phyloP scores from a whole-genome alignment of 2,329 filamentous ascomycete species.

The Aspergillus ruber region DNA sequence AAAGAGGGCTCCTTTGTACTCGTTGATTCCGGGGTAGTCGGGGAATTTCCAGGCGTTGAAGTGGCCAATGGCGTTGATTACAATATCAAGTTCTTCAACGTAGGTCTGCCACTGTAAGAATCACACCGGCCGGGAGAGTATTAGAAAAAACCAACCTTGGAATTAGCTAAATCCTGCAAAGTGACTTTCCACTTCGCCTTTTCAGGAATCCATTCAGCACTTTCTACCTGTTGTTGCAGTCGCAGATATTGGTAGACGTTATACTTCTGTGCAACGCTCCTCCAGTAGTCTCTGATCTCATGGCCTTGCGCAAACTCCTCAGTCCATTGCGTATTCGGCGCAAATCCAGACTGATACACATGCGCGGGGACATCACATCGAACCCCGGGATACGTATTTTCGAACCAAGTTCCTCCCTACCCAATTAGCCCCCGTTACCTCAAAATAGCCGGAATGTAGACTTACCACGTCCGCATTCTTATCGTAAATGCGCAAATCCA shows the following conservation, averaged over 20 bases:
- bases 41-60: slow-evolving; percentile 63
- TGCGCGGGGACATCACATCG: slow-evolving; percentile 64
- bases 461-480: slow-evolving; percentile 63
- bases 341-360: slow-evolving; percentile 64
- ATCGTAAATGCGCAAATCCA: slow-evolving; percentile 61
- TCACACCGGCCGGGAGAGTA: rapidly evolving
- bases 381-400: slow-evolving; percentile 54
- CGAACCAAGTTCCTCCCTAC: slow-evolving; percentile 44
- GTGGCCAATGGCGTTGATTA: slow-evolving; percentile 58
- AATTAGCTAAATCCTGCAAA: slow-evolving; percentile 27
- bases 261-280: slow-evolving; percentile 56
- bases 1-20: slow-evolving; percentile 51
- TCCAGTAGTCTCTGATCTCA: slow-evolving; percentile 65
- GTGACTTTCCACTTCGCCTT: slow-evolving; percentile 52
- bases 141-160: slow-evolving; percentile 10
- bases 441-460: too few relatives aligned
- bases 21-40: slow-evolving; percentile 51
- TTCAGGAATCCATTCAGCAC: slow-evolving; percentile 50
- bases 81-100: slow-evolving; percentile 51
- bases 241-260: slow-evolving; percentile 56
- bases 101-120: slow-evolving; percentile 31
- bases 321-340: slow-evolving; percentile 62
- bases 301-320: slow-evolving; percentile 60
- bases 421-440: too few relatives aligned
- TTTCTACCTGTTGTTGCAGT: slow-evolving; percentile 51